Base-by-base conservation (phyloP, 495 filamentous ascomycete genomes). In the Aspergillus nidulans region DNA sequence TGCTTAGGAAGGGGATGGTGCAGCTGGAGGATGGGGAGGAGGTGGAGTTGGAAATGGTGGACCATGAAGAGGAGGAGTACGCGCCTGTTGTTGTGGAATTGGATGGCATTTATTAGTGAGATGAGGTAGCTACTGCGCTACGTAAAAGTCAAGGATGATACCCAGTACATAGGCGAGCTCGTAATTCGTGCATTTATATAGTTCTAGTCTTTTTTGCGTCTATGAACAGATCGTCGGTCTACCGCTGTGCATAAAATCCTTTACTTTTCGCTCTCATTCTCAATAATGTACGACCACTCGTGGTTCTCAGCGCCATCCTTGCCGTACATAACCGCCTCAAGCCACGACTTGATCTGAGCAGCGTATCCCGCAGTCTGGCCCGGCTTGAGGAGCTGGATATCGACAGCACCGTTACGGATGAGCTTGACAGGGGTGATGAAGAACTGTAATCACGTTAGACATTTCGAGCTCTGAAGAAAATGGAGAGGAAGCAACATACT, bases 291-390 rank as follows among this genome's bases (percentile, higher is more conserved):
- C 21, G 82, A 83, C 91, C 91, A 96, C 47, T 87, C 82, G 62
- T 95, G 88, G 48, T 83, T 66, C 66, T 84, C 85, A 53, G 82
- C 83, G 53, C 91, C 91, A 70, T 84, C 85, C 60, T 83, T 85
- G 49, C 91, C 91, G 68, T 84, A 96, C 88, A 94, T 95, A 68
- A 96, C 92, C 39, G 85, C 82, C 65, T 73, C 74, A 52, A 96
- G 73, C 89, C 89, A 94, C 2, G 69, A 71, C 79, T 92, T 95
- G 68, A 95, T 71, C 63, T 80, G 70, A 39, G 74, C 68, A 3
- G 89, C 85, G 69, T 90, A 90, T 19, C 87, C 88, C 24, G 74
- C 79, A 50, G 42, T 77, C 78, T 13, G 69, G 49, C 82, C 79
- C 19, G 65, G 76, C 70, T 85, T 82, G 34, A 86, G 78, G 46